Percentiles rank a stretch among this genome's conserved stretches.
phyloP scores from a whole-genome alignment of 2,329 filamentous ascomycete genomes.

The Cladorrhinum sp. region DNA sequence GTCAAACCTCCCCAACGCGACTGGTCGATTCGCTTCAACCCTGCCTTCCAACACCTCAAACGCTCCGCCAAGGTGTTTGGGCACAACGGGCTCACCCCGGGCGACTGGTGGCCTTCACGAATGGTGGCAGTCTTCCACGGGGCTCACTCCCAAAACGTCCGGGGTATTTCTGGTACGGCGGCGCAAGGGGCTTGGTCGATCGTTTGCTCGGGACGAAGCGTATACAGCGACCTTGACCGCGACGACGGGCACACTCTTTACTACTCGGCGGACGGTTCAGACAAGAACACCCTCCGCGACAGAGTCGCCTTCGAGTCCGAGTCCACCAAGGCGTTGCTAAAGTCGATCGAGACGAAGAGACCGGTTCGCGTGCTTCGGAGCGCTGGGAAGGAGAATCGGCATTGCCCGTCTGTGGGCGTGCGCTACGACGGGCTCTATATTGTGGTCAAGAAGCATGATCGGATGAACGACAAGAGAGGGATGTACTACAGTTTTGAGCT shows the following conservation, averaged over 20 bases:
- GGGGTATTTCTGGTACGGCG: conserved; percentile 49
- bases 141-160: conserved; percentile 48
- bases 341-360: conserved; percentile 13
- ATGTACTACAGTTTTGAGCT: conserved; percentile 27
- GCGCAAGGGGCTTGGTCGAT: conserved; percentile 51
- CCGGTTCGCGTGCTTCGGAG: conserved; percentile 33
- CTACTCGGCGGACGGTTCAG: conserved; percentile 28
- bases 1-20: background rate
- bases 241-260: conserved; percentile 28
- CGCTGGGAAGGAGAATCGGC: conserved; percentile 12
- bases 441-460: conserved; percentile 14
- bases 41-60: conserved; percentile 6
- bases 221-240: conserved; percentile 29
- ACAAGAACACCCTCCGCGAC: conserved; percentile 16
- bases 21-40: conserved; percentile 12
- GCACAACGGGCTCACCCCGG: conserved; percentile 35
- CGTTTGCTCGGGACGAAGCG: conserved; percentile 41
- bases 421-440: conserved; percentile 39
- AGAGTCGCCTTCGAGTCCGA: background rate
- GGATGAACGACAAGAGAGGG: conserved; percentile 23
- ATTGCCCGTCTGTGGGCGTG: conserved; percentile 30
- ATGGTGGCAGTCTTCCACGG: conserved; percentile 49
- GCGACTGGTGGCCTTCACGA: conserved; percentile 54
- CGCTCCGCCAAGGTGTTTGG: conserved; percentile 23
- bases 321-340: conserved; percentile 24